phyloP scores from a whole-genome alignment of 1,284 basidiomycete species.

The Quambalaria eucalypti region DNA sequence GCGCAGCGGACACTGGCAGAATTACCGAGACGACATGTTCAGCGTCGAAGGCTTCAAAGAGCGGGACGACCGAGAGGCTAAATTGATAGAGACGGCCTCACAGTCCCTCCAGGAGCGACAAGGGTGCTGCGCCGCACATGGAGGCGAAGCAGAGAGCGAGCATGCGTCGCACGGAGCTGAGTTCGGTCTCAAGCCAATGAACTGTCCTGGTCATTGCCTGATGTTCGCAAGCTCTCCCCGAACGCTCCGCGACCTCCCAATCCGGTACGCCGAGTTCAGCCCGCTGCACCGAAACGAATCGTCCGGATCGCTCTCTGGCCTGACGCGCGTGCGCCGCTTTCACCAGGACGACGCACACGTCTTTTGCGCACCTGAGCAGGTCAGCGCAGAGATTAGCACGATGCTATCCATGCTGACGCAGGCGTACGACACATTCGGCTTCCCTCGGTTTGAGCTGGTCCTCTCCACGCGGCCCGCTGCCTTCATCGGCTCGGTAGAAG shows the following conservation, averaged over 20 bases:
- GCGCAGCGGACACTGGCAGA: conserved; percentile 43
- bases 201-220: conserved; percentile 42
- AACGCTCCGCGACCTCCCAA: conserved; percentile 38
- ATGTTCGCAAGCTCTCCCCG: conserved; percentile 34
- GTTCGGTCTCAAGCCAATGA: conserved; percentile 45
- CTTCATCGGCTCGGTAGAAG: conserved; percentile 26
- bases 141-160: conserved; percentile 7
- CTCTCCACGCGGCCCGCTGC: conserved; percentile 39
- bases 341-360: conserved; percentile 46
- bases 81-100: not conserved
- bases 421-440: conserved; percentile 42
- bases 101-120: not conserved
- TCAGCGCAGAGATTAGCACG: conserved; percentile 4
- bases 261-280: conserved; percentile 40
- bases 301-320: conserved; percentile 32
- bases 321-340: conserved; percentile 39
- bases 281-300: conserved; percentile 42
- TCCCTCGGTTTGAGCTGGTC: conserved; percentile 37
- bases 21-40: conserved; percentile 47
- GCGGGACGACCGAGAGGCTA: conserved; percentile 12
- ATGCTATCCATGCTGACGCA: conserved; percentile 44
- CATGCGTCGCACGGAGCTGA: not conserved
- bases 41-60: conserved; percentile 35
- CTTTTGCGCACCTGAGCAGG: conserved; percentile 37
- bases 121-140: conserved; percentile 13